Base-by-base conservation (phyloP, 1,139 yeast species). In the Geotrichum reessii region DNA sequence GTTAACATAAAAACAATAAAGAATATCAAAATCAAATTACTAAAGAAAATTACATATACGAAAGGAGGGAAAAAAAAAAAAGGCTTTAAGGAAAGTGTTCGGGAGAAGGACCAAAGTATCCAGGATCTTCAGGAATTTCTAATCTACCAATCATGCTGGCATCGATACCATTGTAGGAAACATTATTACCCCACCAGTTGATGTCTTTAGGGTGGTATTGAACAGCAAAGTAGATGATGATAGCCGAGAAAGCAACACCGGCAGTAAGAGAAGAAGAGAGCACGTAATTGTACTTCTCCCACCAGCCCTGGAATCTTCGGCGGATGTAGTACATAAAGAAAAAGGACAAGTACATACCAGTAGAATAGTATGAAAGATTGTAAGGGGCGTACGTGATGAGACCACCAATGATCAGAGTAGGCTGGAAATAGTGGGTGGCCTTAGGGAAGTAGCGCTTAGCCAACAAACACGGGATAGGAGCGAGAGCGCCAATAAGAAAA, bases 261-360 rank as follows among this genome's bases (percentile, higher is more conserved):
- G 59, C 65, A 66, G 63, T 47, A 60, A 66, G 9, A 62, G 72
- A 66, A 73, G 68, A 59, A 69, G 67, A 64, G 75, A 71, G 71
- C 78, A 76, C 53, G 86, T 62, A 77, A 86, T 60, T 85, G 90
- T 75, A 87, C 95, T 62, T 78, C 86, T 66, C 84, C 87, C 87
- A 83, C 87, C 87, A 83, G 59, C 63, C 64, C 58, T 50, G 61
- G 12, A 69, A 50, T 66, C 27, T 75, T 73, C 11, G 76, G 76
- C 53, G 64, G 63, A 61, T 77, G 79, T 64, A 80, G 83, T 8
- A 83, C 82, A 1, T 83, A 77, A 65, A 84, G 81, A 70, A 83
- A 77, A 47, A 83, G 80, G 56, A 83, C 67, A 33, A 70, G 81
- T 80, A 21, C 83, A 72, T 1, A 81, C 86, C 62, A 83, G 80